Evolutionary conservation across 139 green algal species (phyloP).

Genomic region (Tetradesmus lagerheimii): DNA sequence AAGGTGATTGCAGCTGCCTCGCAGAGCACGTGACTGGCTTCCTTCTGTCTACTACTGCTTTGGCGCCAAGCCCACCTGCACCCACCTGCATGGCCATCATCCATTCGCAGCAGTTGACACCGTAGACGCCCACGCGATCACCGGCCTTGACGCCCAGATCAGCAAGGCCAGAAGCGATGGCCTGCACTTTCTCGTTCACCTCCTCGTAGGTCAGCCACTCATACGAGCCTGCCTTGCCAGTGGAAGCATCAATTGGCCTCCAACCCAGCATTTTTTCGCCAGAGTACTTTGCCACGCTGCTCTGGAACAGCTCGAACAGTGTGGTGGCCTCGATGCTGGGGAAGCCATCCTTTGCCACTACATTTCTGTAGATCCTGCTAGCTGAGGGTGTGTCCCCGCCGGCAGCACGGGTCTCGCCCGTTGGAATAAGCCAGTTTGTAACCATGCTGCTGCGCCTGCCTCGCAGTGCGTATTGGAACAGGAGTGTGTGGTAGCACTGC

Average conservation of each 20-base stretch:
- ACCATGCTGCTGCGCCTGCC: not conserved
- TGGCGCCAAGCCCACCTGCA: not conserved
- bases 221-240: constrained; percentile 43
- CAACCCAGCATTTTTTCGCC: constrained; percentile 64
- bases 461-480: not conserved
- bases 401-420: constrained; percentile 8
- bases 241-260: constrained; percentile 65
- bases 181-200: constrained; percentile 52
- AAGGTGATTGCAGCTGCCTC: not conserved
- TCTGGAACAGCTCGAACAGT: constrained; percentile 83
- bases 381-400: constrained; percentile 45
- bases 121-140: constrained; percentile 77
- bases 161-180: constrained; percentile 55
- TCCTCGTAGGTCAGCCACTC: constrained; percentile 63
- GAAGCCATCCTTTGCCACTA: constrained; percentile 71
- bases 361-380: constrained; percentile 63
- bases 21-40: not conserved
- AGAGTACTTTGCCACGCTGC: constrained; percentile 47
- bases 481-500: not conserved
- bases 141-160: constrained; percentile 42
- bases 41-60: not conserved
- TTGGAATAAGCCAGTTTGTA: not conserved
- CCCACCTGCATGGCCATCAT: constrained; percentile 93
- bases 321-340: constrained; percentile 70
- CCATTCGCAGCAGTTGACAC: constrained; percentile 91